Evolutionary conservation across 176 grass and related monocot species (phyloP).

Genomic region (Hyparrhenia diplandra): DNA sequence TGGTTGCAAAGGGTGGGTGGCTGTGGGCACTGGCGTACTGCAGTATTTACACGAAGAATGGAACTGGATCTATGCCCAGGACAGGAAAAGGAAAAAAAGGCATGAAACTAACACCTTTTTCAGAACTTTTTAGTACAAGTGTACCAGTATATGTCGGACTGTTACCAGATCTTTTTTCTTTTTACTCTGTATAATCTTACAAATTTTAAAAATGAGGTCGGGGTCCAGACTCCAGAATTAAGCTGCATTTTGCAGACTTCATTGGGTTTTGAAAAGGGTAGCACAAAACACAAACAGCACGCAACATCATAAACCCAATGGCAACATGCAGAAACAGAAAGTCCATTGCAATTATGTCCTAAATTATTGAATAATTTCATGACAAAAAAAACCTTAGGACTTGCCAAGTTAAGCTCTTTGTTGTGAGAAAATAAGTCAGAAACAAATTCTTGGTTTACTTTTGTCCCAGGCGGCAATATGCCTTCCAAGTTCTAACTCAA

Average conservation of each 20-base stretch:
- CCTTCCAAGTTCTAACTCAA: background rate
- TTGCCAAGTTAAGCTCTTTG: background rate
- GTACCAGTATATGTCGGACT: background rate
- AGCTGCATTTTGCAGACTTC: background rate
- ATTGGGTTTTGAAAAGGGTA: conserved; percentile 4
- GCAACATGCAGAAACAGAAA: background rate
- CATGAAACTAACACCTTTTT: conserved; percentile 8
- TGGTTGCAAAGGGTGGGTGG: conserved; percentile 23
- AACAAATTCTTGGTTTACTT: background rate
- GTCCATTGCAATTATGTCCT: background rate
- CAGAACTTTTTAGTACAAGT: background rate
- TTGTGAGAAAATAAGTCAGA: background rate
- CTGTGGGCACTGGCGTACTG: background rate
- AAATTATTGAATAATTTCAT: background rate
- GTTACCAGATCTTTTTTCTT: background rate
- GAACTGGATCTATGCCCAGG: background rate
- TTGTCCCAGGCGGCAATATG: background rate
- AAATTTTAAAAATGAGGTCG: background rate
- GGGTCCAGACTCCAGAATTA: background rate
- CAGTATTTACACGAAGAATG: background rate
- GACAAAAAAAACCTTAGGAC: background rate
- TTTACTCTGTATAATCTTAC: background rate
- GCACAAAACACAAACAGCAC: background rate
- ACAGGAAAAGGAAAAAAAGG: background rate
- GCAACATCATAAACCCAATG: background rate